Conservation (phyloP, 1,139 yeast species). For the Kurtzmaniella quercitrusa region DNA sequence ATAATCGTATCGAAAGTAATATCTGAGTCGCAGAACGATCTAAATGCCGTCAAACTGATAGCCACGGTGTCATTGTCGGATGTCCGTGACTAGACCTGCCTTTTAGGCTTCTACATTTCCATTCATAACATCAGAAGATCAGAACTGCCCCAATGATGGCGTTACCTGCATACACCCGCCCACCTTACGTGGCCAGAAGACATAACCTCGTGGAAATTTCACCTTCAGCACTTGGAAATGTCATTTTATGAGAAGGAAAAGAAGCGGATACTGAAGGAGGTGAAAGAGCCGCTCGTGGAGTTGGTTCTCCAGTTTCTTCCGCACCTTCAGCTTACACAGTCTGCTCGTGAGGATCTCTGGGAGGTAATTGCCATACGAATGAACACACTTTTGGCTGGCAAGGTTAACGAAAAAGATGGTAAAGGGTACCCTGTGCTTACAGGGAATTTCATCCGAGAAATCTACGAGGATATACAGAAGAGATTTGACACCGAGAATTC, state of each 20-base stretch:
- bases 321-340: constrained; percentile 25
- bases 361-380: constrained; percentile 33
- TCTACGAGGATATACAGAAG: constrained; percentile 17
- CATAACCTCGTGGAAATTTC: neutral
- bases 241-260: constrained; percentile 30
- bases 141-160: too few species aligned
- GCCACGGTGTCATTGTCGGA: too few species aligned
- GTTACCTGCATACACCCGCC: neutral
- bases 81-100: too few species aligned
- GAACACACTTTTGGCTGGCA: constrained; percentile 12
- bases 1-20: too few species aligned
- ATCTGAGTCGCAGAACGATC: too few species aligned
- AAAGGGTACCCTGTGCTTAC: constrained; percentile 29
- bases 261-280: constrained; percentile 19
- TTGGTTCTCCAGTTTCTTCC: constrained; percentile 29
- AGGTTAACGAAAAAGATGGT: constrained; percentile 6
- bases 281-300: constrained; percentile 27
- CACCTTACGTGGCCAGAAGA: neutral
- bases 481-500: constrained; percentile 8
- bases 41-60: too few species aligned
- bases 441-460: constrained; percentile 25
- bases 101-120: too few species aligned
- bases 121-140: too few species aligned
- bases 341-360: constrained; percentile 29
- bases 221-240: constrained; percentile 1